Percentiles rank a stretch among this genome's conserved stretches.
phyloP scores from a whole-genome alignment of 2,329 filamentous ascomycete species.

The Aspergillus puulaauensis region DNA sequence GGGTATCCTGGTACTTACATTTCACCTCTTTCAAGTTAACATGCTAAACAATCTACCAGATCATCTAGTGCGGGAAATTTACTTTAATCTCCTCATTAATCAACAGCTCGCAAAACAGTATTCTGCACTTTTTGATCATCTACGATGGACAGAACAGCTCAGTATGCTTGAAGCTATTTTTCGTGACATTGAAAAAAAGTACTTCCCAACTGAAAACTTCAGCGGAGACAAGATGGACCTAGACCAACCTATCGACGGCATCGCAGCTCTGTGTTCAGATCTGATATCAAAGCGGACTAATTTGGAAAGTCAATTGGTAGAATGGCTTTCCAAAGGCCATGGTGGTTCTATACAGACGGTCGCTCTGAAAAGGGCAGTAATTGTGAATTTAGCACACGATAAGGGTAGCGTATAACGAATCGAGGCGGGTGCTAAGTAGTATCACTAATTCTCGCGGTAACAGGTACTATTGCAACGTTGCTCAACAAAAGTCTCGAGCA shows the following conservation, averaged over 20 bases:
- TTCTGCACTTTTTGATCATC: constrained; percentile 37
- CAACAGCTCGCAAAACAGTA: constrained; percentile 31
- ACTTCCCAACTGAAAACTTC: constrained; percentile 29
- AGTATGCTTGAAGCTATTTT: constrained; percentile 47
- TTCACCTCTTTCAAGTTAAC: not conserved
- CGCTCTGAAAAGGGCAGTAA: constrained; percentile 65
- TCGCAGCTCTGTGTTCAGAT: constrained; percentile 56
- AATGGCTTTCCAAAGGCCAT: constrained; percentile 65
- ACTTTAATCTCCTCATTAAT: constrained; percentile 34
- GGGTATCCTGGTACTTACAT: constrained; percentile 65
- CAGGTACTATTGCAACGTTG: constrained; percentile 45
- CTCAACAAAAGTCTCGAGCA: constrained; percentile 68
- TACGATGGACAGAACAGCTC: constrained; percentile 52
- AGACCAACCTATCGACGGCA: constrained; percentile 52
- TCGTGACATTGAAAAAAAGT: constrained; percentile 43
- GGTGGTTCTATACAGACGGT: constrained; percentile 65
- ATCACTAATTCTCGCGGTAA: constrained; percentile 8
- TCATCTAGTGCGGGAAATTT: constrained; percentile 41
- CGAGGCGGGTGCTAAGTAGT: too few relatives aligned
- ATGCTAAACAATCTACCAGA: constrained; percentile 31
- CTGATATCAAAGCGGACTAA: constrained; percentile 51
- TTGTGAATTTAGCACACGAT: constrained; percentile 58
- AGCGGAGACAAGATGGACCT: constrained; percentile 11
- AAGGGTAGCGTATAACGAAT: constrained; percentile 39
- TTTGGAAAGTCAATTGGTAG: constrained; percentile 56